Evolutionary conservation across 2,329 filamentous ascomycete species (phyloP).

Genomic region (Colletotrichum destructivum): DNA sequence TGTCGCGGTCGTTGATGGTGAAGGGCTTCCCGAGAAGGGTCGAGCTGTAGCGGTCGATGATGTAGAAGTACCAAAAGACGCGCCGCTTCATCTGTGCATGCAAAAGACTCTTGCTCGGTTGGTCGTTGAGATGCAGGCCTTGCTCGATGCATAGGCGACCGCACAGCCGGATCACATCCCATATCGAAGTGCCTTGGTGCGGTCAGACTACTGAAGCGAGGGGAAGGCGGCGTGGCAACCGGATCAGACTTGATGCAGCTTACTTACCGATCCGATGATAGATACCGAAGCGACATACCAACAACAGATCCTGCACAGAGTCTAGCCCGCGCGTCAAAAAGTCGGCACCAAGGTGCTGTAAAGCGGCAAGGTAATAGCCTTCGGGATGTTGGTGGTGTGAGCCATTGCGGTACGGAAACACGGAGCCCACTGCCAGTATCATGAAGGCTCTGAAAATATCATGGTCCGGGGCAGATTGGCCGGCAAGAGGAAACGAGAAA

Average conservation of each 20-base stretch:
- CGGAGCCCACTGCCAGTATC: constrained; percentile 55
- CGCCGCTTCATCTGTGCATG: constrained; percentile 55
- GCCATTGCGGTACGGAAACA: constrained; percentile 52
- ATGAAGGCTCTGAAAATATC: constrained; percentile 55
- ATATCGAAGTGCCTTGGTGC: constrained; percentile 52
- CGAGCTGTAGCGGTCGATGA: constrained; percentile 62
- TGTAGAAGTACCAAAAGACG: constrained; percentile 62
- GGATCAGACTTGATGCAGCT: not conserved
- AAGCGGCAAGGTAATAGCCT: constrained; percentile 57
- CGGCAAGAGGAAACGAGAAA: constrained; percentile 34
- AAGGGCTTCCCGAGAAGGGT: constrained; percentile 58
- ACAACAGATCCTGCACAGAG: constrained; percentile 57
- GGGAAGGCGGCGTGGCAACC: too few relatives aligned
- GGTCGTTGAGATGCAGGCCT: constrained; percentile 49
- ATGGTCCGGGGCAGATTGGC: constrained; percentile 40
- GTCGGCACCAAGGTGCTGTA: constrained; percentile 49
- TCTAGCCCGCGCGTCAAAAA: constrained; percentile 51
- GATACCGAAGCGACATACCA: constrained; percentile 58
- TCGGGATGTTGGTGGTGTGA: constrained; percentile 54
- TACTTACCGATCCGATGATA: constrained; percentile 57
- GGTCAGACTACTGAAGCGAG: not conserved
- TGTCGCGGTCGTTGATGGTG: constrained; percentile 57
- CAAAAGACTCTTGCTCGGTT: constrained; percentile 42
- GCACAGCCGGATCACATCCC: constrained; percentile 58
- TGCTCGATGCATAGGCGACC: constrained; percentile 58